A percentile compares a stretch with the other conserved stretches of the same genome.
Conservation (phyloP, 2,329 filamentous ascomycete species). For the Magnaporthiopsis poae region DNA sequence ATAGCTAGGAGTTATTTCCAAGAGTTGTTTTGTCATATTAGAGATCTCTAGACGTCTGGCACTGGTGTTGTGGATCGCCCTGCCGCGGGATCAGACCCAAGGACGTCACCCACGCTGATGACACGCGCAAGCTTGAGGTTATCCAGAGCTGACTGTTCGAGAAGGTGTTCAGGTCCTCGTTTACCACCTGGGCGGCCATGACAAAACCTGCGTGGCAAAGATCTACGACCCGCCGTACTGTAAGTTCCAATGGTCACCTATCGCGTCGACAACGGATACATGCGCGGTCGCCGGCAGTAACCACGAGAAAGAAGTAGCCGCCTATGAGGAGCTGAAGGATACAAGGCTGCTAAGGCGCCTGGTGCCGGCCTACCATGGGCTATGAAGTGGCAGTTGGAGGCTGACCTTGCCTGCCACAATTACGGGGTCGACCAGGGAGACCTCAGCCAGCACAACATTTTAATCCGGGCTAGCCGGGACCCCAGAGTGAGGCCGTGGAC, state of each 20-base stretch:
- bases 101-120: background rate
- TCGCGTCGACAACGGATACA: background rate
- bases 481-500: background rate
- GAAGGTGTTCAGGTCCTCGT: constrained; percentile 9
- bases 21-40: too few relatives aligned
- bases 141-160: constrained; percentile 6
- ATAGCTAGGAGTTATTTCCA: too few relatives aligned
- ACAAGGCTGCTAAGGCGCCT: constrained; percentile 51
- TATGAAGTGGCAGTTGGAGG: constrained; percentile 8
- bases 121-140: constrained; percentile 1
- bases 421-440: constrained; percentile 9
- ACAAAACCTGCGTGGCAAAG: constrained; percentile 7
- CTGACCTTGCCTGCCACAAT: background rate
- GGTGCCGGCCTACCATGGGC: constrained; percentile 9
- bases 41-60: too few relatives aligned
- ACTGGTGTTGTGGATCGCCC: too few relatives aligned
- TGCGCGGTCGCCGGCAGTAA: constrained; percentile 6
- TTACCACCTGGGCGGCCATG: constrained; percentile 1
- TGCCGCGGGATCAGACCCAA: background rate
- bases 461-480: background rate
- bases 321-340: constrained; percentile 58
- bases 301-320: constrained; percentile 28
- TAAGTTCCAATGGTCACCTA: background rate
- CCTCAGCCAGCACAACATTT: constrained; percentile 6
- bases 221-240: constrained; percentile 11